Evolutionary conservation across 768 basidiomycete genomes (phyloP), one percentile per base, ranked within the genome.

Genomic region (Clitopilus hobsonii): DNA sequence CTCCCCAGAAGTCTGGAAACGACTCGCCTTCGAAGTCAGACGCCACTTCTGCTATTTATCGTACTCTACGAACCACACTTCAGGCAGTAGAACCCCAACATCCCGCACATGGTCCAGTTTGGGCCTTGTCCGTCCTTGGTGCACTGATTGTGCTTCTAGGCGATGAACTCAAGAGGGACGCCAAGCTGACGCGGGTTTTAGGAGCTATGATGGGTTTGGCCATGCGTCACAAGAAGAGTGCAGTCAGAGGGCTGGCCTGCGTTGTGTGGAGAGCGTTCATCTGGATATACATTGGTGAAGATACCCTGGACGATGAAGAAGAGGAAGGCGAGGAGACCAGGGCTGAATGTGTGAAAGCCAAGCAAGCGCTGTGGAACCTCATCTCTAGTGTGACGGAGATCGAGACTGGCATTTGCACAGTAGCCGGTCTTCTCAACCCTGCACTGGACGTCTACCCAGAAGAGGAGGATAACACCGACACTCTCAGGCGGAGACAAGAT

Each of bases 71-170:
- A 24, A 82, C 82, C 0, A 87, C 85, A 1, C 70, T 91, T 47
- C 68, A 68, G 14, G 73, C 78, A 1, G 66, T 71, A 3, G 84
- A 87, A 5, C 84, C 84, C 1, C 65, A 69, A 5, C 79, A 85
- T 57, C 79, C 79, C 6, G 86, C 88, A 1, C 85, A 90, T 61
- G 88, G 89, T 1, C 89, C 91, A 7, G 83, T 87, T 1, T 92
- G 91, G 91, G 85, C 80, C 4, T 72, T 89, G 52, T 80, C 79
- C 56, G 85, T 90, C 27, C 70, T 91, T 1, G 82, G 85, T 0
- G 75, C 77, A 56, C 69, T 91, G 51, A 74, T 89, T 47, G 82
- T 86, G 32, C 71, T 92, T n/a, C 74, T 89, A 2, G 81, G 86
- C 1, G 77, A 85, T 2, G 70, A 71, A 2, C 69, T 87, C 22